Evolutionary conservation across 805 yeast genomes (phyloP).

Genomic region (Blastobotrys parvus): DNA sequence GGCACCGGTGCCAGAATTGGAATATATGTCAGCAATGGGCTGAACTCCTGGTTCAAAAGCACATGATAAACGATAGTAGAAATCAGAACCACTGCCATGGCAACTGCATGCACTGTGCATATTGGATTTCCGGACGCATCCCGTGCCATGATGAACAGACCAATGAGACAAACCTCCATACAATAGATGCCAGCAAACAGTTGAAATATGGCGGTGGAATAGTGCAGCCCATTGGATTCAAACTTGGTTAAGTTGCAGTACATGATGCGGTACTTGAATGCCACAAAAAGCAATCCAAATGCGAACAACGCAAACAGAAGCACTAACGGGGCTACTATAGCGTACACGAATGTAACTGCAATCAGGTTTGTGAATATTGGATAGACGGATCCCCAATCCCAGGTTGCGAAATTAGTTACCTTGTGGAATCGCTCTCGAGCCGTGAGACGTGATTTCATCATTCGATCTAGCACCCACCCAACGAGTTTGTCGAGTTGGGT

Average conservation of each 20-base stretch:
- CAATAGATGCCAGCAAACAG: constrained; percentile 76
- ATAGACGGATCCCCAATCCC: constrained; percentile 71
- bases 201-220: constrained; percentile 68
- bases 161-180: constrained; percentile 68
- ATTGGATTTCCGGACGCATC: constrained; percentile 38
- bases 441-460: constrained; percentile 31
- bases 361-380: constrained; percentile 72
- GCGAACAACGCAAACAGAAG: constrained; percentile 51
- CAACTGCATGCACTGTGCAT: constrained; percentile 41
- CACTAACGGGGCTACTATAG: constrained; percentile 73
- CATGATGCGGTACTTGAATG: constrained; percentile 63
- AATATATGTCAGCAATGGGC: constrained; percentile 29
- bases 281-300: constrained; percentile 47
- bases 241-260: constrained; percentile 34
- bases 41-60: constrained; percentile 39
- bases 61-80: constrained; percentile 52
- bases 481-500: constrained; percentile 50
- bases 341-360: constrained; percentile 69
- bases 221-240: constrained; percentile 47
- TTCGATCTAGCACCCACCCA: constrained; percentile 24
- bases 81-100: constrained; percentile 44
- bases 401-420: constrained; percentile 35
- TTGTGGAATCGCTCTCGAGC: constrained; percentile 51
- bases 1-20: constrained; percentile 25
- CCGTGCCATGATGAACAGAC: constrained; percentile 58